Evolutionary conservation across 768 basidiomycete genomes (phyloP), one percentile per base, ranked within the genome.

Genomic region (Rossbeevera mucosa): DNA sequence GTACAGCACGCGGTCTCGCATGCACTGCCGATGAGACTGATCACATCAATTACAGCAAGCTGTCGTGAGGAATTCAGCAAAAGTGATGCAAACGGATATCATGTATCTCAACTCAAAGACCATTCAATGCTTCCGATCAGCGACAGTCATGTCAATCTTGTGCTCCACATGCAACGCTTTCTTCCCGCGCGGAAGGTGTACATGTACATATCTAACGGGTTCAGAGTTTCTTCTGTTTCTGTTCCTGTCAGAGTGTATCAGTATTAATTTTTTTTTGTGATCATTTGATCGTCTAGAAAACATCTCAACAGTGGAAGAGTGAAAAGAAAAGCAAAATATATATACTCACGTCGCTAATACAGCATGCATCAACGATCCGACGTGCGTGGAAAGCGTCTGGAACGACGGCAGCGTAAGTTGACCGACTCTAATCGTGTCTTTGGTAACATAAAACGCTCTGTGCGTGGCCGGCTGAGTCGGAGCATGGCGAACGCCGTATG

Each of bases 331-430:
- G n/a, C n/a, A n/a, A n/a, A n/a, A n/a, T n/a, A n/a, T n/a, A n/a
- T n/a, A n/a, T n/a, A n/a, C n/a, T n/a, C n/a, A n/a, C n/a, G n/a
- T n/a, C n/a, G n/a, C n/a, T n/a, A n/a, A n/a, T n/a, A n/a, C n/a
- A n/a, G n/a, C n/a, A n/a, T n/a, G n/a, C n/a, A n/a, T 63, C 47
- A 71, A 18, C 4, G 65, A 64, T 20, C 65, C 67, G 31, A 69
- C 62, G 4, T 65, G 62, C 28, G 57, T 54, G 3, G 69, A 69
- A n/a, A 69, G 44, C 41, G 60, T 69, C n/a, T 61, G 60, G n/a
- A 69, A 48, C 24, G 69, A 70, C 12, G 68, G 68, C 7, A 67
- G 60, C 0, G 61, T 66, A 21, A 68, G 33, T 68, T 53, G 8
- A 71, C 51, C 50, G 54, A 47, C 47, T 68, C 59, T 7, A 53